Evolutionary conservation across 306 rosid genomes (phyloP).

Genomic region (Vigna mungo): DNA sequence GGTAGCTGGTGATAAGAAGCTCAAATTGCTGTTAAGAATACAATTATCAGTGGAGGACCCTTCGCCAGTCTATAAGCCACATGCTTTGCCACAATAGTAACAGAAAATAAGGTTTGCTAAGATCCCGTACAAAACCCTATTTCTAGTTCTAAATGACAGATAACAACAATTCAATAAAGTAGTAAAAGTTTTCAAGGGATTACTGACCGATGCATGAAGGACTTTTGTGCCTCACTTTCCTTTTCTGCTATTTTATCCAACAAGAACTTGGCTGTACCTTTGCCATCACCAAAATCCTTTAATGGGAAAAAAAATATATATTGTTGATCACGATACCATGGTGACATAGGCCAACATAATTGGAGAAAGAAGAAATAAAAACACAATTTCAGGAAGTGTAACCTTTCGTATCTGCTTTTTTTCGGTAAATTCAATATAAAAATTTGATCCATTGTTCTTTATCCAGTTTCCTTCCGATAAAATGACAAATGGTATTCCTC

Average conservation of each 20-base stretch:
- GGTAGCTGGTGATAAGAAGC: background rate
- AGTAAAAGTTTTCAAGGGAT: conserved; percentile 39
- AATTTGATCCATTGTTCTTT: conserved; percentile 88
- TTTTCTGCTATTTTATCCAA: conserved; percentile 72
- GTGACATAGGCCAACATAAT: conserved; percentile 30
- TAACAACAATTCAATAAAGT: conserved; percentile 25
- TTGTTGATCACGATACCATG: conserved; percentile 44
- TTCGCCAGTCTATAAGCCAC: background rate
- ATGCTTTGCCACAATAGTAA: conserved; percentile 13
- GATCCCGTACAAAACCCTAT: conserved; percentile 24
- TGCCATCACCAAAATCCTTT: conserved; percentile 76
- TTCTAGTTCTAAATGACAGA: conserved; percentile 38
- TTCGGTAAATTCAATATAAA: conserved; percentile 66
- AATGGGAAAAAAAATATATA: conserved; percentile 42
- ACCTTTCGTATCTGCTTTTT: conserved; percentile 75
- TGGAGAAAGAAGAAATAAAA: conserved; percentile 35
- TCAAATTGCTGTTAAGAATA: background rate
- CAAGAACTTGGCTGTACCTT: conserved; percentile 83
- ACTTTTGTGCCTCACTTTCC: conserved; percentile 95
- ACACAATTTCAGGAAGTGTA: conserved; percentile 44
- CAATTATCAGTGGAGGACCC: background rate
- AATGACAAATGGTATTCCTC: conserved; percentile 88
- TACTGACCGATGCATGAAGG: conserved; percentile 96
- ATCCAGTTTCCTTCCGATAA: conserved; percentile 75
- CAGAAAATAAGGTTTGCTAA: conserved; percentile 27